Conservation (phyloP, 2,329 filamentous ascomycete genomes). For the Hypocreales sp. region DNA sequence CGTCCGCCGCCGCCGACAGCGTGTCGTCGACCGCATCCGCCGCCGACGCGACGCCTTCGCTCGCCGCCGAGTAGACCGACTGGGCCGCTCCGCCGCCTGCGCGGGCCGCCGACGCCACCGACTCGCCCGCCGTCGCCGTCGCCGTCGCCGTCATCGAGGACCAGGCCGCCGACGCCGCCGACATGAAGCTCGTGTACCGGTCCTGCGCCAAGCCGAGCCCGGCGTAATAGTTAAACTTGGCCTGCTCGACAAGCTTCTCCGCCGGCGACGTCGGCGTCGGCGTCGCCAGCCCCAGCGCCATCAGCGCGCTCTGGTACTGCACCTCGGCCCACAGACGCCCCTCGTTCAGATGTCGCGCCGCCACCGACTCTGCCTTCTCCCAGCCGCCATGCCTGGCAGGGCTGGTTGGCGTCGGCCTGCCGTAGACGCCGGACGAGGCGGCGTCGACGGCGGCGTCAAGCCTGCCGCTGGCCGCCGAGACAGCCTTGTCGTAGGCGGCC, state of each 20-base stretch:
- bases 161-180: conserved; percentile 54
- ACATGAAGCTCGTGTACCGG: conserved; percentile 61
- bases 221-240: conserved; percentile 56
- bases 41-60: conserved; percentile 23
- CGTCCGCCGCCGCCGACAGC: conserved; percentile 27
- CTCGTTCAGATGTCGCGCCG: conserved; percentile 52
- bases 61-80: conserved; percentile 30
- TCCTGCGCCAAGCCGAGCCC: conserved; percentile 66
- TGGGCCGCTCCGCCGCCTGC: conserved; percentile 34
- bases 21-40: conserved; percentile 21
- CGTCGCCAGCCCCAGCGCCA: conserved; percentile 46
- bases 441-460: conserved; percentile 39
- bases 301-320: conserved; percentile 54
- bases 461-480: conserved; percentile 44
- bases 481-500: conserved; percentile 49
- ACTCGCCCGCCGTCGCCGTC: conserved; percentile 38
- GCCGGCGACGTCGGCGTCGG: conserved; percentile 28
- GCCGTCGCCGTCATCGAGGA: conserved; percentile 43
- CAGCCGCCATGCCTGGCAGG: conserved; percentile 27
- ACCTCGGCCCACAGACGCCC: conserved; percentile 56
- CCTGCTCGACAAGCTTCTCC: conserved; percentile 46
- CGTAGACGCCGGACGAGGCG: conserved; percentile 33
- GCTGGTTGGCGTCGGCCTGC: conserved; percentile 27
- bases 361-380: conserved; percentile 43
- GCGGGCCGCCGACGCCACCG: conserved; percentile 26